Percentiles rank a stretch among this genome's conserved stretches.
Evolutionary conservation across 768 basidiomycete genomes (phyloP).

Genomic region (Porphyrellus cyaneotinctus): DNA sequence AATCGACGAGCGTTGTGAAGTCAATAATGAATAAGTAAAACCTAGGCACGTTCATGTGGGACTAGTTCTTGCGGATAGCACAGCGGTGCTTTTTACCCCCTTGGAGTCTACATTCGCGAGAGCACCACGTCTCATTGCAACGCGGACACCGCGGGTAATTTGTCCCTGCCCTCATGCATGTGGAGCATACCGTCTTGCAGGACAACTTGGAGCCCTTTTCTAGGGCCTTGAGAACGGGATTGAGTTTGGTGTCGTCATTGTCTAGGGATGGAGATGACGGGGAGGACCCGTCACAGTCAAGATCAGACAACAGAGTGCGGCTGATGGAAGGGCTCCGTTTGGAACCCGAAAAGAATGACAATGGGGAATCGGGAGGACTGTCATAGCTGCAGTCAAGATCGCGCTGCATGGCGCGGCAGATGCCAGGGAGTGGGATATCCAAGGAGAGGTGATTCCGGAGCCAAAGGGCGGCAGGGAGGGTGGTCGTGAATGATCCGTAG

Average conservation of each 20-base stretch:
- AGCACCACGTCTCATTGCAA: constrained; percentile 62
- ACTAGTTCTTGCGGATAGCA: constrained; percentile 13
- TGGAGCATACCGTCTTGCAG: constrained; percentile 40
- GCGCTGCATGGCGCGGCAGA: constrained; percentile 2
- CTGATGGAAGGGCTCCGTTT: constrained; percentile 38
- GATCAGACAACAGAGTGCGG: constrained; percentile 35
- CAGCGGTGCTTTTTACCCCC: constrained; percentile 53
- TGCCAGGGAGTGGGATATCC: constrained; percentile 13
- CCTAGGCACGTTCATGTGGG: neutral
- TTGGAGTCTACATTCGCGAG: constrained; percentile 53
- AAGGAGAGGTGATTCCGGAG: constrained; percentile 23
- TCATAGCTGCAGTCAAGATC: constrained; percentile 17
- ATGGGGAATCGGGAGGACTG: constrained; percentile 28
- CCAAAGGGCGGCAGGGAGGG: constrained; percentile 30
- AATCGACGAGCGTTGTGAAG: neutral
- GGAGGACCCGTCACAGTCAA: constrained; percentile 9
- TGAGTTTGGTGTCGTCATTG: constrained; percentile 12
- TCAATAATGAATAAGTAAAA: neutral
- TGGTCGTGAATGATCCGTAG: constrained; percentile 40
- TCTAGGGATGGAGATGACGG: constrained; percentile 21
- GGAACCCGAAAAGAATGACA: constrained; percentile 20
- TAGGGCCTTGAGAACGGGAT: constrained; percentile 48
- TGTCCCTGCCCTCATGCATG: constrained; percentile 49
- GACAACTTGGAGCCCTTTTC: constrained; percentile 54
- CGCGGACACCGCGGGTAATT: constrained; percentile 61